Evolutionary conservation across 495 filamentous ascomycete species (phyloP), one percentile per base, ranked within the genome.

Genomic region (Platismatia glauca): DNA sequence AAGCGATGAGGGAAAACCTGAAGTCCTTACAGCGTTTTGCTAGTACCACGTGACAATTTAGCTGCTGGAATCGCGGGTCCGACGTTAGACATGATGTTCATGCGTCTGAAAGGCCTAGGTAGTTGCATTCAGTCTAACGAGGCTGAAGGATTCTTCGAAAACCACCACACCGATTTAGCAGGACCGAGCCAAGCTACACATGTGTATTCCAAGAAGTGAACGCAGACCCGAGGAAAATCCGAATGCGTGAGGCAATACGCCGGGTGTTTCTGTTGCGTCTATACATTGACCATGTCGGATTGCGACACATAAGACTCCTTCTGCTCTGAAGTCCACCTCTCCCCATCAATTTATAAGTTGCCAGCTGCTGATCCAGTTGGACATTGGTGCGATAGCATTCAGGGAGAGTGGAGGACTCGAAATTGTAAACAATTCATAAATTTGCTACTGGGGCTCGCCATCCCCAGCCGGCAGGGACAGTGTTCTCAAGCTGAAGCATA

Each of bases 401-500:
- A 20, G 72, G 74, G 58, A 76, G 67, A 31, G 74, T 71, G 41
- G 41, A 65, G 24, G 27, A 48, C 29, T 55, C 13, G 24, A 38
- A 34, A 41, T 4, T n/a, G 18, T 38, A 16, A 31, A 7, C 69
- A 37, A 70, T 67, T 59, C 31, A 66, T 31, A 66, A 34, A 57
- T 63, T 59, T 39, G 65, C 56, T 52, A 67, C 37, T 38, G 61
- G 65, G 11, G 43, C 61, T 55, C 59, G 59, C 78, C 78, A 80
- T 29, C 76, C 78, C 70, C 76, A 79, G 0, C 77, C 71, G 0
- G 75, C 71, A 48, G 64, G 63, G 22, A 34, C 61, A 59, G 57
- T 59, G 33, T 64, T 50, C 38, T 68, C 70, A 5, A 79, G 64
- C 63, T 60, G 70, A 56, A 31, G 73, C 79, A 82, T 81, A n/a